These are phyloP conservation scores for Stenogyne calaminthoides DNA, from an alignment of 305 asterid species.

Conservation along the genomic window DNA sequence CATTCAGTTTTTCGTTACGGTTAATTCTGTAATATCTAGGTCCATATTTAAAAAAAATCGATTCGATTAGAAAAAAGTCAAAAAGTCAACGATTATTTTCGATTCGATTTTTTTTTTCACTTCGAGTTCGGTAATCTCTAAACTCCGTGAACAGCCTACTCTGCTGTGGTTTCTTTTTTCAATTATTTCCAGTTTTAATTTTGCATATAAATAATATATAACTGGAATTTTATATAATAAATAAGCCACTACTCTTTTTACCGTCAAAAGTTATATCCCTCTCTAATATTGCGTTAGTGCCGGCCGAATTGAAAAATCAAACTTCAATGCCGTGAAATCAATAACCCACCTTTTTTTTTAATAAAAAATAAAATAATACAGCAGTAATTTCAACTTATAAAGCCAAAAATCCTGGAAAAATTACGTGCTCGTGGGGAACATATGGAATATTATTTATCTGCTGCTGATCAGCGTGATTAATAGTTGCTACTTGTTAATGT, in stretches of 20 bases:
- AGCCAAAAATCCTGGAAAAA: conserved; percentile 32
- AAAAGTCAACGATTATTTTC: too few species aligned
- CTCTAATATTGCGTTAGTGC: conserved; percentile 19
- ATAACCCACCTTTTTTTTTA: conserved; percentile 4
- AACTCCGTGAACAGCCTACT: too few species aligned
- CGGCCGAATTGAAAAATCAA: neutral
- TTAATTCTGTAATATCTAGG: too few species aligned
- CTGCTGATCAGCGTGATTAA: neutral
- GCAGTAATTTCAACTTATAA: conserved; percentile 26
- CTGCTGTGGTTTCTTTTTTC: neutral
- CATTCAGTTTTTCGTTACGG: too few species aligned
- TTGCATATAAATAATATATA: neutral
- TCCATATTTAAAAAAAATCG: too few species aligned
- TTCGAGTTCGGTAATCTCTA: too few species aligned
- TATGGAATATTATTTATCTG: conserved; percentile 20
- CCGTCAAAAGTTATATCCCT: conserved; percentile 55
- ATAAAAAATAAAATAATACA: neutral
- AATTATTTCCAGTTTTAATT: neutral
- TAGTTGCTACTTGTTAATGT: neutral
- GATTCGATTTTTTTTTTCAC: too few species aligned
- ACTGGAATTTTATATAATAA: conserved; percentile 11
- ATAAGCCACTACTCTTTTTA: conserved; percentile 26
- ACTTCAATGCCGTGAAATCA: conserved; percentile 7
- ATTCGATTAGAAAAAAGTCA: too few species aligned
- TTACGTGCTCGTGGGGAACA: conserved; percentile 36